Percentiles rank a stretch among this genome's conserved stretches.
Evolutionary conservation across 139 green algal genomes (phyloP).

Genomic region (Picochlorum sp.): DNA sequence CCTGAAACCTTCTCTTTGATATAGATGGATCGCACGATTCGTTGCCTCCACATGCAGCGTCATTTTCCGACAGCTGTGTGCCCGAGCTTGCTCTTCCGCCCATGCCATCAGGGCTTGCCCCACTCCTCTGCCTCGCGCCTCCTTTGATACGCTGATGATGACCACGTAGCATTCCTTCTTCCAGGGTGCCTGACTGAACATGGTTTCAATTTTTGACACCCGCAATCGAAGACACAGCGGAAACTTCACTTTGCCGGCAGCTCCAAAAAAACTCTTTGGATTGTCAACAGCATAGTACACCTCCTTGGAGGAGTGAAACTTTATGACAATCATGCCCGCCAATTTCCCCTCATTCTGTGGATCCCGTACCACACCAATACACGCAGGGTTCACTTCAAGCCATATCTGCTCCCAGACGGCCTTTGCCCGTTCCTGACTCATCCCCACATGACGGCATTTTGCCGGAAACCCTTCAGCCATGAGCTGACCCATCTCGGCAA

Average conservation of each 20-base stretch:
- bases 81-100: not conserved
- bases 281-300: not conserved
- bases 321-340: not conserved
- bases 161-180: slow-evolving; percentile 1
- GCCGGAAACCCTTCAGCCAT: not conserved
- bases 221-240: not conserved
- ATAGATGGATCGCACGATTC: not conserved
- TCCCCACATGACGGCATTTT: not conserved
- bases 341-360: not conserved
- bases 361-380: not conserved
- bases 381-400: not conserved
- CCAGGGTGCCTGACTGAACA: not conserved
- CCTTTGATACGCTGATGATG: not conserved
- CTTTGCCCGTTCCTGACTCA: not conserved
- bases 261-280: slow-evolving; percentile 1
- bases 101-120: not conserved
- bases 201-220: not conserved
- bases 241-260: not conserved
- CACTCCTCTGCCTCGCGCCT: not conserved
- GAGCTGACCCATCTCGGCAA: not conserved
- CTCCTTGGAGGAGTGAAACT: not conserved
- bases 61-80: not conserved
- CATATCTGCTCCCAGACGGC: not conserved
- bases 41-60: slow-evolving; percentile 2
- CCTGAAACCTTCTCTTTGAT: not conserved